These are phyloP conservation scores for Colletotrichum cereale DNA, from an alignment of 2,329 filamentous ascomycete genomes.

Conservation along the genomic window DNA sequence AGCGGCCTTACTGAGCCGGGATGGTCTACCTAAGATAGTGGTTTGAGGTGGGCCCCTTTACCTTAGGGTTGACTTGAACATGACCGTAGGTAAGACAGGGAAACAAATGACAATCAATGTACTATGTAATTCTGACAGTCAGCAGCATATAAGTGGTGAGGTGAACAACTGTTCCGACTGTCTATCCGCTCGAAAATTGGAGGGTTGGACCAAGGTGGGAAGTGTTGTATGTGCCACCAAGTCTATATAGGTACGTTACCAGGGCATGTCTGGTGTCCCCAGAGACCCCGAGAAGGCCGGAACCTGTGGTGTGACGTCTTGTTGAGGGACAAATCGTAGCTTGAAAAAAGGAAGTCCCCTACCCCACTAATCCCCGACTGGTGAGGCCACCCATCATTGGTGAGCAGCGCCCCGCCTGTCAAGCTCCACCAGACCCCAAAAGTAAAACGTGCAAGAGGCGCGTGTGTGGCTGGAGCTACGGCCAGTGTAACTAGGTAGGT, in stretches of 20 bases:
- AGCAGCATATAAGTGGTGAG: background rate
- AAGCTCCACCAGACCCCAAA: background rate
- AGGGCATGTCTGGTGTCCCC: background rate
- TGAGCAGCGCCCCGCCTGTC: background rate
- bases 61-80: slow-evolving; percentile 12
- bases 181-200: too few species aligned
- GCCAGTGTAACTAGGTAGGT: background rate
- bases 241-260: background rate
- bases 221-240: background rate
- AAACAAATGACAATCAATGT: background rate
- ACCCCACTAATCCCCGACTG: slow-evolving; percentile 26
- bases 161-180: background rate
- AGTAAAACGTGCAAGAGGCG: background rate
- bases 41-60: slow-evolving; percentile 17
- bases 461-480: slow-evolving; percentile 6
- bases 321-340: slow-evolving; percentile 9
- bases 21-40: slow-evolving; percentile 18
- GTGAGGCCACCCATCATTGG: slow-evolving; percentile 17
- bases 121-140: background rate
- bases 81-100: background rate
- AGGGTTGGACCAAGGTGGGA: background rate
- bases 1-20: slow-evolving; percentile 36
- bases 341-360: slow-evolving; percentile 13
- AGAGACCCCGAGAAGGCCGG: slow-evolving; percentile 1
- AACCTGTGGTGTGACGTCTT: slow-evolving; percentile 20